Percentiles rank a stretch among this genome's conserved stretches.
Conservation (phyloP, 2,329 filamentous ascomycete species). For the Ophiognomonia clavigignenti-juglandacearum region DNA sequence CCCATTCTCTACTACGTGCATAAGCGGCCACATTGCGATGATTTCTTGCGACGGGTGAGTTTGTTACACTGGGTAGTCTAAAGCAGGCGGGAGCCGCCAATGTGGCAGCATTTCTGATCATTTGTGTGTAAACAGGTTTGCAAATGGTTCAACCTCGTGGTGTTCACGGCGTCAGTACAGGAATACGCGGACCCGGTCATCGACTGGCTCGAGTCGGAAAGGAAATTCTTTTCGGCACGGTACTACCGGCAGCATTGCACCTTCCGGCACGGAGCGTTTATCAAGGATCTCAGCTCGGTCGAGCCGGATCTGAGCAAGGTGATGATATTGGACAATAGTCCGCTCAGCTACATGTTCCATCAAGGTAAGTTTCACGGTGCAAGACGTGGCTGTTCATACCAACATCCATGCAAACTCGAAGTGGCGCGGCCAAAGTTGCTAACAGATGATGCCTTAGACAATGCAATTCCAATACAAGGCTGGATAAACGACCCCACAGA, state of each 20-base stretch:
- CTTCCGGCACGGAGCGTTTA: constrained; percentile 90
- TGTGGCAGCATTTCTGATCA: background rate
- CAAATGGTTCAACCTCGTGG: constrained; percentile 97
- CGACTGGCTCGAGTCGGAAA: constrained; percentile 94
- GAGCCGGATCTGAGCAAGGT: constrained; percentile 97
- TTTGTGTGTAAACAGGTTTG: constrained; percentile 55
- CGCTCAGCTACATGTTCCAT: constrained; percentile 96
- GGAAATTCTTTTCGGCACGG: constrained; percentile 89
- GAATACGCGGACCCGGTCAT: constrained; percentile 99
- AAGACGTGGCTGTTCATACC: too few relatives aligned
- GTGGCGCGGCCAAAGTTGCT: background rate
- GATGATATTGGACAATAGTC: constrained; percentile 98
- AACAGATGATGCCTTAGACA: constrained; percentile 59
- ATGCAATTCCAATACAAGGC: constrained; percentile 97
- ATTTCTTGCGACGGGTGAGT: constrained; percentile 79
- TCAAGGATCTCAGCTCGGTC: constrained; percentile 94
- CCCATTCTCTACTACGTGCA: constrained; percentile 98
- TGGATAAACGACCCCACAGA: constrained; percentile 99
- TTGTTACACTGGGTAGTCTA: background rate
- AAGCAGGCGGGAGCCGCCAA: background rate
- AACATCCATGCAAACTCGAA: too few relatives aligned
- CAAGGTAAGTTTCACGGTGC: constrained; percentile 69
- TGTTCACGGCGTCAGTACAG: constrained; percentile 96
- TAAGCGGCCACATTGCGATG: constrained; percentile 94
- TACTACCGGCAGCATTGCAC: constrained; percentile 99